These are phyloP conservation scores for Claviceps sp. DNA, from an alignment of 2,329 filamentous ascomycete species.

Conservation along the genomic window DNA sequence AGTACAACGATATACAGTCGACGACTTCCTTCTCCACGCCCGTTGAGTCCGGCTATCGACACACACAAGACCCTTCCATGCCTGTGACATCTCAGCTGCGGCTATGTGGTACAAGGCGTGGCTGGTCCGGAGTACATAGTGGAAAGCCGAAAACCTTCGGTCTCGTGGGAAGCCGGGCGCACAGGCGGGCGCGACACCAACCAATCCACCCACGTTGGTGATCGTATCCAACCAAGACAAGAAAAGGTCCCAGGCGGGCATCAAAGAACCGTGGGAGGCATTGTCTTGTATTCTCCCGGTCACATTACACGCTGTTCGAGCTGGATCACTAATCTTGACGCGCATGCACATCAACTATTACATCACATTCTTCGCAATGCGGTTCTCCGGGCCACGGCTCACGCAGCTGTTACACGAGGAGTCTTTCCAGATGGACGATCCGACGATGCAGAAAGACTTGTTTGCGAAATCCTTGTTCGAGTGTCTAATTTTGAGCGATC, in stretches of 20 bases:
- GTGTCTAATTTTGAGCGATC: not conserved
- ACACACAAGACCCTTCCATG: not conserved
- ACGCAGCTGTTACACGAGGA: not conserved
- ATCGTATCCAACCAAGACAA: not conserved
- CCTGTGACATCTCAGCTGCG: not conserved
- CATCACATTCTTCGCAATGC: not conserved
- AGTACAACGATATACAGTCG: not conserved
- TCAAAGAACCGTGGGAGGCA: not conserved
- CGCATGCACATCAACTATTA: not conserved
- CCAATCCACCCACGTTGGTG: not conserved
- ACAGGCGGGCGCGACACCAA: not conserved
- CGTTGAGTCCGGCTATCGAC: not conserved
- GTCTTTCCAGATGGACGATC: not conserved
- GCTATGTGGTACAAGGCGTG: slow-evolving; percentile 1
- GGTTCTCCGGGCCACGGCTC: not conserved
- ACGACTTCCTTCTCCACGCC: not conserved
- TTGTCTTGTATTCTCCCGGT: not conserved
- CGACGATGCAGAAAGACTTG: too few relatives aligned
- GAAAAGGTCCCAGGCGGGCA: not conserved
- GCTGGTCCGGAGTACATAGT: not conserved
- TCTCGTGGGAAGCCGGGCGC: not conserved
- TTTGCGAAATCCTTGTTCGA: not conserved
- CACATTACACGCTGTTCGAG: not conserved
- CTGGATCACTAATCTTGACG: not conserved
- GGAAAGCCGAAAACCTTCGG: slow-evolving; percentile 9